Percentiles rank a stretch among this genome's conserved stretches.
phyloP scores from a whole-genome alignment of 106 monocot genomes.

The Dendrobium catenatum region DNA sequence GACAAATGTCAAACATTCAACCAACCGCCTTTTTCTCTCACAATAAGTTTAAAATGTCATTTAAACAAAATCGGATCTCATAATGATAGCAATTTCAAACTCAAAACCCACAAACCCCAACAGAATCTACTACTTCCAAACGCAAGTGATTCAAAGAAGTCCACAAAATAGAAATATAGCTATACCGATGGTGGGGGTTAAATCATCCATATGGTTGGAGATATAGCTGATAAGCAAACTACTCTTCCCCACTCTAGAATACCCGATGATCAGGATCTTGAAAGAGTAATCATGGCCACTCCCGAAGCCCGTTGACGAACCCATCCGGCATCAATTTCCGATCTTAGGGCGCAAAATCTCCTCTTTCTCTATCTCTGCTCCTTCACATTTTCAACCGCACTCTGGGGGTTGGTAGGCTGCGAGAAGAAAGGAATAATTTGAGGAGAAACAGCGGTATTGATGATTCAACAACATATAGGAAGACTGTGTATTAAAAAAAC shows the following conservation, averaged over 20 bases:
- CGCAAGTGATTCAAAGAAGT: background rate
- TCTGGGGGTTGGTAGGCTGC: background rate
- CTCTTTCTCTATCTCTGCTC: too few relatives aligned
- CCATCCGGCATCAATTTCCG: too few relatives aligned
- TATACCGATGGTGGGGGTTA: conserved; percentile 50
- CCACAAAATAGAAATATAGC: background rate
- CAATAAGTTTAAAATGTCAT: background rate
- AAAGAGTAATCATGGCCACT: too few relatives aligned
- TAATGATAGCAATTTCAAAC: background rate
- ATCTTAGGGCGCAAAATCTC: too few relatives aligned
- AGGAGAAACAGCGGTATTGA: background rate
- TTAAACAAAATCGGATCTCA: background rate
- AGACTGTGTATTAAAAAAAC: background rate
- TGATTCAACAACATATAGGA: background rate
- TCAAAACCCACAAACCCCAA: background rate
- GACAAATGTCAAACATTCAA: background rate
- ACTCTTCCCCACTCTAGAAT: conserved; percentile 63
- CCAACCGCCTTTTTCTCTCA: background rate
- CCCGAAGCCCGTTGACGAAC: too few relatives aligned
- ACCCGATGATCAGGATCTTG: conserved; percentile 12
- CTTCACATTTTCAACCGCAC: background rate
- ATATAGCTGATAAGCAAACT: conserved; percentile 60
- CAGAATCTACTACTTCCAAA: background rate
- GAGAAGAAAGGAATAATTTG: background rate
- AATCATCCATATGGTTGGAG: conserved; percentile 29